Base-by-base conservation (phyloP, 2,329 filamentous ascomycete genomes). In the Cladosporium sp. region DNA sequence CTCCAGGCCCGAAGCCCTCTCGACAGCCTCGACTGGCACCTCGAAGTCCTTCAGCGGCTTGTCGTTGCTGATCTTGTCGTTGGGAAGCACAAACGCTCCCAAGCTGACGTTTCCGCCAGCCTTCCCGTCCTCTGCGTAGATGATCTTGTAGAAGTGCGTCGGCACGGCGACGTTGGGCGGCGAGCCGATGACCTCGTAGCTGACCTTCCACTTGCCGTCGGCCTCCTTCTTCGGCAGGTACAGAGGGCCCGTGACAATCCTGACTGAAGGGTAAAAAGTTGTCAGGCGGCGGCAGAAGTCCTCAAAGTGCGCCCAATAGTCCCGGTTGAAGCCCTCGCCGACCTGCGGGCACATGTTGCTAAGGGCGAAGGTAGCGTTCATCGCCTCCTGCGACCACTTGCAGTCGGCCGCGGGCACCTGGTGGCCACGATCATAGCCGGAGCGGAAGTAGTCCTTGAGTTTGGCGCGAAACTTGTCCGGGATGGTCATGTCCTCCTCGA, bases 231-330 rank as follows among this genome's bases (percentile, higher is more conserved):
- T 87, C 9, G 93, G 93, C 18, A 98, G 80, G 72, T 98, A 98
- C 41, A 98, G 73, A 2, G 93, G 93, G 0, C 93, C 93, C 0
- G 93, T 98, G 52, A 96, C 89, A 61, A 97, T 85, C 57, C 93
- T 81, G 22, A 98, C 92, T 40, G 82, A 87, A 1, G 92, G 91
- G 67, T 96, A 98, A 50, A 76, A 79, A 43, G 77, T 73, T 1
- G 91, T 92, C 59, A 98, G 77, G 14, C 89, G 78, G 9, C 93
- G 82, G 73, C 92, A 96, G 67, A 97, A 98, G 67, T 96, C 92
- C 74, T 98, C 93, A 61, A 98, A 91, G 70, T 98, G 93, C 35
- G 93, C 87, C 93, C 93, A 98, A 80, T 98, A 98, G 74, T 98
- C 93, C 48, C 93, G 82, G 75, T 98, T 98, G 79, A 98, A 98